Percentiles rank a stretch among this genome's conserved stretches.
These are phyloP conservation scores for Thelephora terrestris DNA, from an alignment of 1,284 basidiomycete species.

Conservation along the genomic window DNA sequence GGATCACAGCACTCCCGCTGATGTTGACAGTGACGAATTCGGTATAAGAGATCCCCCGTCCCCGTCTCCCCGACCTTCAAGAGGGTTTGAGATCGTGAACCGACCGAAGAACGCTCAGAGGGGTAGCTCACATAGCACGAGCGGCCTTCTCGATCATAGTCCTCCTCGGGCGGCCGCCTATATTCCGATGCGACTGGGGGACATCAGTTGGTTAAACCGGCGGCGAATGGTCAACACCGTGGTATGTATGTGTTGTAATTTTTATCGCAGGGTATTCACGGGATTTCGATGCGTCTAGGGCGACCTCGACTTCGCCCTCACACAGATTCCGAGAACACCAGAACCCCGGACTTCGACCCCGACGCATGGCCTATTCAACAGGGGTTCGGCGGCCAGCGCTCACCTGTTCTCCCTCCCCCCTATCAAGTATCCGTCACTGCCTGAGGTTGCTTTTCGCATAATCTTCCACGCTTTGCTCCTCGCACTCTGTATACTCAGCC, in stretches of 20 bases:
- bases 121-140: constrained; percentile 37
- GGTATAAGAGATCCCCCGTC: constrained; percentile 14
- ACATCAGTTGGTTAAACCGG: constrained; percentile 66
- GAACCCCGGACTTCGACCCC: constrained; percentile 41
- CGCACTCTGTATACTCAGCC: constrained; percentile 43
- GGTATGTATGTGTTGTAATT: constrained; percentile 32
- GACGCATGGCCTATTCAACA: constrained; percentile 37
- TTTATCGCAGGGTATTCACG: constrained; percentile 5
- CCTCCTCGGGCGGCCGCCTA: constrained; percentile 26
- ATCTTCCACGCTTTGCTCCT: constrained; percentile 49
- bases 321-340: constrained; percentile 31
- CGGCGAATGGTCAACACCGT: constrained; percentile 57
- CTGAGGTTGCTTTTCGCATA: constrained; percentile 35
- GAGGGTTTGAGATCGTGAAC: constrained; percentile 65
- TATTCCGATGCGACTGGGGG: constrained; percentile 44
- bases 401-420: constrained; percentile 8
- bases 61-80: constrained; percentile 23
- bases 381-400: constrained; percentile 13
- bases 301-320: constrained; percentile 55
- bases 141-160: constrained; percentile 28
- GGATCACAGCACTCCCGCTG: constrained; percentile 13
- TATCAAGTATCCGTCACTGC: constrained; percentile 30
- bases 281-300: constrained; percentile 30
- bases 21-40: constrained; percentile 2
- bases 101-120: constrained; percentile 42